Conservation (phyloP, 208 protist species). For the Herpetomonas samuelpessoai region DNA sequence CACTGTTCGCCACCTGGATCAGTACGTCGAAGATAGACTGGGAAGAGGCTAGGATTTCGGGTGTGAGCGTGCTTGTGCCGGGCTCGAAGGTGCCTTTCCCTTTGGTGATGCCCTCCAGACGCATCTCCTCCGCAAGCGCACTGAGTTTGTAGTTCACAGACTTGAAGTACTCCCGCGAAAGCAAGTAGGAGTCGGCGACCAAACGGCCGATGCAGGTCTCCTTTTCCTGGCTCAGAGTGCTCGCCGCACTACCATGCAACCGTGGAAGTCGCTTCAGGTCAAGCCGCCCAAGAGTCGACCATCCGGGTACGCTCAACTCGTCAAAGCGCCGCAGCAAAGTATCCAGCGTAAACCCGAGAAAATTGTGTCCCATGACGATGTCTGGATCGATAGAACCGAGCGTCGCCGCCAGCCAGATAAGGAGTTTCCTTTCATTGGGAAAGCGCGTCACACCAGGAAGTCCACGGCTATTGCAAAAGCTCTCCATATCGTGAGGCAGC, state of each 20-base stretch:
- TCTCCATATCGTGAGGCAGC: constrained; percentile 82
- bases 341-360: constrained; percentile 96
- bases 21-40: constrained; percentile 62
- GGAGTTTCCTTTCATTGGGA: constrained; percentile 74
- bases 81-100: constrained; percentile 61
- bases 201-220: constrained; percentile 92
- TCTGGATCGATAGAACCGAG: constrained; percentile 93
- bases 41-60: constrained; percentile 34
- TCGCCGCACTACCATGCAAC: constrained; percentile 38
- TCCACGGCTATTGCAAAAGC: constrained; percentile 64
- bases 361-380: constrained; percentile 96
- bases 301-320: constrained; percentile 81
- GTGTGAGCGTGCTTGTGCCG: constrained; percentile 46
- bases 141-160: constrained; percentile 88
- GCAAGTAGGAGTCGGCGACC: constrained; percentile 94
- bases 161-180: constrained; percentile 92
- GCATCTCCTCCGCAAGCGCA: constrained; percentile 72
- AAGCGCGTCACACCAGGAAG: constrained; percentile 51
- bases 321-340: constrained; percentile 95
- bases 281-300: constrained; percentile 91
- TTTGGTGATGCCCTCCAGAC: constrained; percentile 59
- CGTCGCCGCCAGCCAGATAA: constrained; percentile 74
- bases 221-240: constrained; percentile 59
- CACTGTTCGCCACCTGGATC: constrained; percentile 67
- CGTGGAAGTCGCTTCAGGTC: constrained; percentile 81